Base-by-base conservation (phyloP, 2,329 filamentous ascomycete genomes). In the Calcarisporium arbuscula region DNA sequence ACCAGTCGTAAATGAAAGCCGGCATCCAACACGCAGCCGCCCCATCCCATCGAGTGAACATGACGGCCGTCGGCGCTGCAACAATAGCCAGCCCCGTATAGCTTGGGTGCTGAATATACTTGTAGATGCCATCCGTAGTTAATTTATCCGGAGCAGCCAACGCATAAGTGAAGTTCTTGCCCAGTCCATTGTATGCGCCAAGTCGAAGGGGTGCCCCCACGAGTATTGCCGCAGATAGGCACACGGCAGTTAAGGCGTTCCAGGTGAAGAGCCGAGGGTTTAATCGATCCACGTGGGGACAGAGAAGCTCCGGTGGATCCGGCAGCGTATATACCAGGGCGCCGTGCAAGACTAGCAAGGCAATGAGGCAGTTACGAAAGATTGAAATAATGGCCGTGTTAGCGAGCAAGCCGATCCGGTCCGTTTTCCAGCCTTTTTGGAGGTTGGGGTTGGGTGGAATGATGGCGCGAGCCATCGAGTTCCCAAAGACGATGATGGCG, bases 111-210 rank as follows among this genome's bases (percentile, higher is more conserved):
- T 73, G 69, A 4, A 73, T 50, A 40, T 64, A 68, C 14, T 42
- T 40, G 40, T 74, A 74, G 2, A 74, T 50, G 0, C 70, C 70
- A 1, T 45, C 52, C 0, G 67, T 74, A 10, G 61, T 56, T 7
- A 75, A 49, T 2, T 49, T 43, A 37, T 67, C 58, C 2, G 73
- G 73, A 33, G 56, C 46, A 1, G 63, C 52, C 3, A 77, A 61
- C 3, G 60, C 56, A 43, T 74, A 77, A 0, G 72, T 77, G 44
- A 76, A 77, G 37, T 71, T 64, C 8, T 50, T 55, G 2, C 72
- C 72, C 0, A 77, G 58, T 0, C 59, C 50, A 0, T 54, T 50
- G 42, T 64, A 74, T 0, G 70, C 61, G 0, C 54, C 35, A 9
- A 60, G 38, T 6, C 57, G 57, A 5, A 60, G 44, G 17, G 54